phyloP scores from a whole-genome alignment of 2,329 filamentous ascomycete genomes.

The Curvularia hawaiiensis region DNA sequence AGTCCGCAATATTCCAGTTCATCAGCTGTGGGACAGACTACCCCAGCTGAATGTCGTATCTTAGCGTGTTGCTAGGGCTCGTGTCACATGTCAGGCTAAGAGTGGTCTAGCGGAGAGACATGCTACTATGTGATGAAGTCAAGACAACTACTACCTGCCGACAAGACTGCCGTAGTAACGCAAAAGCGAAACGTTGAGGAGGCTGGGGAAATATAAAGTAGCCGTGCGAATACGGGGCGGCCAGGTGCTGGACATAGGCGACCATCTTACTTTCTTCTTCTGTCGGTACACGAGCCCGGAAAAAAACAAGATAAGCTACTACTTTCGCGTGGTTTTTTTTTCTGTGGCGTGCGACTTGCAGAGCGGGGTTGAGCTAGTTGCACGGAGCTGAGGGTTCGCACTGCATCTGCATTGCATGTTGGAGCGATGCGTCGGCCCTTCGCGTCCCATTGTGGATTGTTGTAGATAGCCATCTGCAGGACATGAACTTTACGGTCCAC shows the following conservation, averaged over 20 bases:
- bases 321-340: conserved; percentile 16
- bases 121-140: not conserved
- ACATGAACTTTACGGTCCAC: not conserved
- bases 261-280: not conserved
- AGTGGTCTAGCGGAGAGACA: too few species aligned
- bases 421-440: not conserved
- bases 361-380: not conserved
- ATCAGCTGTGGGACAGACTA: too few species aligned
- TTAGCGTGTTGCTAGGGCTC: too few species aligned
- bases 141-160: not conserved
- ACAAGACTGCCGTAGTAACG: not conserved
- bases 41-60: too few species aligned
- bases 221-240: too few species aligned
- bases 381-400: not conserved
- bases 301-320: not conserved
- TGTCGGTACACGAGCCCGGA: not conserved
- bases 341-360: not conserved
- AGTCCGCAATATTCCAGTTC: too few species aligned
- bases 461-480: not conserved
- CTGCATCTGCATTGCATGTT: not conserved
- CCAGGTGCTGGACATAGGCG: not conserved
- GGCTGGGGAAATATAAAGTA: not conserved
- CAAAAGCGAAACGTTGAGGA: not conserved
- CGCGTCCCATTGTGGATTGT: not conserved
- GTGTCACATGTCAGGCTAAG: too few species aligned